These are phyloP conservation scores for Luffa aegyptiaca DNA, from an alignment of 306 rosid genomes.

Conservation along the genomic window DNA sequence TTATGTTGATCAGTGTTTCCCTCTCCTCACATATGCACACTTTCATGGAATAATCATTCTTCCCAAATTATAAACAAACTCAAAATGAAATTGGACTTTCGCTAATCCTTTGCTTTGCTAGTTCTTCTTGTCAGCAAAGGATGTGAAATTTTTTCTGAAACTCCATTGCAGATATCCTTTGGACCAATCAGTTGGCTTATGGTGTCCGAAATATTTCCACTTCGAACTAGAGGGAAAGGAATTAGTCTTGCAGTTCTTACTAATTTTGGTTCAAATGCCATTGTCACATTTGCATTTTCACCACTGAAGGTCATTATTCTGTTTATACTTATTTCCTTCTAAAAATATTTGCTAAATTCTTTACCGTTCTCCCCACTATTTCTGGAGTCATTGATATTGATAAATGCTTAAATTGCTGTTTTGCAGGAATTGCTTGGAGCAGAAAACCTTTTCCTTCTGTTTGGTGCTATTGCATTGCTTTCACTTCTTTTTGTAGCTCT, in stretches of 20 bases:
- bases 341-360: conserved; percentile 1
- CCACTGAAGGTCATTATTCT: conserved; percentile 59
- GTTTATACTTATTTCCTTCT: background rate
- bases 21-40: background rate
- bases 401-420: background rate
- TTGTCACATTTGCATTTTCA: conserved; percentile 82
- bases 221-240: conserved; percentile 89
- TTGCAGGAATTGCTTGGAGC: conserved; percentile 87
- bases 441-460: conserved; percentile 87
- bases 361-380: conserved; percentile 7
- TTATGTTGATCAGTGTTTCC: background rate
- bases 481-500: conserved; percentile 56
- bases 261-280: conserved; percentile 81
- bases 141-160: conserved; percentile 1
- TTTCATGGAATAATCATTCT: background rate
- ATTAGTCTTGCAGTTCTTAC: conserved; percentile 94
- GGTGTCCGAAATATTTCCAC: conserved; percentile 90
- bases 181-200: conserved; percentile 98
- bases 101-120: background rate
- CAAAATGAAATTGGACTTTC: background rate
- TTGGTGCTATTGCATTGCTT: conserved; percentile 63
- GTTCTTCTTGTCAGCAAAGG: background rate
- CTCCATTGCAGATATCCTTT: conserved; percentile 73
- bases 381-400: conserved; percentile 9
- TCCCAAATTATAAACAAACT: background rate